A percentile compares a stretch with the other conserved stretches of the same genome.
Evolutionary conservation across 176 grass and related monocot species (phyloP).

Genomic region (Aegilops longissima): DNA sequence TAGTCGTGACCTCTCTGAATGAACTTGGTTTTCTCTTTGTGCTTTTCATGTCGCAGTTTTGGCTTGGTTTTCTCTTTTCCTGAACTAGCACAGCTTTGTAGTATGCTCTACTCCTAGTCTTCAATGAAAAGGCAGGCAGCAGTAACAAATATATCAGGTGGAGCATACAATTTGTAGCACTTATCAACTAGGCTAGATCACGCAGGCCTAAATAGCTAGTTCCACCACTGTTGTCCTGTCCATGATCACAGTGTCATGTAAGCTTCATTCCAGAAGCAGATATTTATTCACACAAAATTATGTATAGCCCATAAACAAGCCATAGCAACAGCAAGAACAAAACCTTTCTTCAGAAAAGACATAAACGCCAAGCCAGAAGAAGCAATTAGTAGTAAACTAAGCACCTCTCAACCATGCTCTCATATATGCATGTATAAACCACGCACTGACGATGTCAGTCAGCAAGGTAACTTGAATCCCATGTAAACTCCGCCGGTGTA

Average conservation of each 20-base stretch:
- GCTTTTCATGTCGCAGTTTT: too few species aligned
- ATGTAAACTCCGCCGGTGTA: slow-evolving; percentile 56
- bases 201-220: neutral
- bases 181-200: neutral
- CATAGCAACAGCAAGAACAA: neutral
- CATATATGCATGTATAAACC: neutral
- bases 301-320: neutral
- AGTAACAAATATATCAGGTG: too few species aligned
- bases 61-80: too few species aligned
- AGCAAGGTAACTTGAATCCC: slow-evolving; percentile 82
- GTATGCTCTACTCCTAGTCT: too few species aligned
- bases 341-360: neutral
- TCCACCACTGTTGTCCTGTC: neutral
- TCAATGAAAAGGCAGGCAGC: too few species aligned
- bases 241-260: neutral
- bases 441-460: neutral
- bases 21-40: too few species aligned
- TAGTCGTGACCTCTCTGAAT: too few species aligned
- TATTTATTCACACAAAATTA: neutral
- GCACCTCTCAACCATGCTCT: neutral
- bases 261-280: neutral
- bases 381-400: neutral
- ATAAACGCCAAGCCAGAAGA: neutral
- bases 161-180: too few species aligned
- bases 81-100: too few species aligned